phyloP scores from a whole-genome alignment of 2,329 filamentous ascomycete genomes.

The Epichloe gansuensis region DNA sequence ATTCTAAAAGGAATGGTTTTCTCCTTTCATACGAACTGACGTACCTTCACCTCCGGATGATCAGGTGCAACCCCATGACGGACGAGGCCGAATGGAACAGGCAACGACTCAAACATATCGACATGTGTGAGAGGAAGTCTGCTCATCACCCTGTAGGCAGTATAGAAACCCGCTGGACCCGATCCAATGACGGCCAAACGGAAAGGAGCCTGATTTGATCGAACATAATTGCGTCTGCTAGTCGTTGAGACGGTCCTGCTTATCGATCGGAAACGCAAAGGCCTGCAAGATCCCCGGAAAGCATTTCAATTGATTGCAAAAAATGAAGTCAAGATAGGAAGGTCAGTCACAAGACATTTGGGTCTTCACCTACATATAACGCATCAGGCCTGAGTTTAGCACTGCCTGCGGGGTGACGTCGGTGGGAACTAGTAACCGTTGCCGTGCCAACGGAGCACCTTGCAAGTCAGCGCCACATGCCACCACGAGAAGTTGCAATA shows the following conservation, averaged over 20 bases:
- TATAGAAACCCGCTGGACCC: constrained; percentile 92
- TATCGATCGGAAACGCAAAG: background rate
- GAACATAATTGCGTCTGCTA: background rate
- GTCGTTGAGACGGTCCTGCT: background rate
- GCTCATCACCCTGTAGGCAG: constrained; percentile 72
- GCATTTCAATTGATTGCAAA: background rate
- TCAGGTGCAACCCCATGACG: constrained; percentile 95
- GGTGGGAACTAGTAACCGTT: constrained; percentile 8
- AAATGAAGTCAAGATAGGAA: background rate
- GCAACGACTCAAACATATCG: constrained; percentile 94
- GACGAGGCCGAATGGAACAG: constrained; percentile 85
- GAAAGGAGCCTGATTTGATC: constrained; percentile 38
- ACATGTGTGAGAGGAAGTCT: constrained; percentile 60
- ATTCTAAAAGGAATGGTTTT: background rate
- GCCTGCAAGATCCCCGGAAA: background rate
- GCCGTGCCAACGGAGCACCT: constrained; percentile 14
- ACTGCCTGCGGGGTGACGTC: too few relatives aligned
- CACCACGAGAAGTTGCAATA: background rate
- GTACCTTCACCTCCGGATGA: constrained; percentile 93
- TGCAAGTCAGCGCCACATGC: background rate
- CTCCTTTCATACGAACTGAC: constrained; percentile 6
- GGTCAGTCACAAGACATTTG: background rate
- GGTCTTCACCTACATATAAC: background rate
- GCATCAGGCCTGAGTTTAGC: too few relatives aligned
- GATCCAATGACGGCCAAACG: constrained; percentile 85